phyloP scores from a whole-genome alignment of 225 moss, liverwort and hornwort species.

The Anthoceros angustus region DNA sequence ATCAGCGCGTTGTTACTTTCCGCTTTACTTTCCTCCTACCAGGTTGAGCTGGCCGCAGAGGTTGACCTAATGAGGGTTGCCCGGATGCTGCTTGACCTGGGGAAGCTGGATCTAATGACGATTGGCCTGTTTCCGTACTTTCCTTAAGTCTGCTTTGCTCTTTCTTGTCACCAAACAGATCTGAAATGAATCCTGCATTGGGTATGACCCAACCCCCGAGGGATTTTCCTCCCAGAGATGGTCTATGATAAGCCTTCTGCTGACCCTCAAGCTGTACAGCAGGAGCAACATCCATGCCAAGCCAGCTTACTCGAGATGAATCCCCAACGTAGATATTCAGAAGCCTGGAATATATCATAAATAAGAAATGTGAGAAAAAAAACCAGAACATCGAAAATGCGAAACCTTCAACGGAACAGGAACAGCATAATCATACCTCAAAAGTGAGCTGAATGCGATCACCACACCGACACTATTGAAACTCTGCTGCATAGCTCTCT shows the following conservation, averaged over 20 bases:
- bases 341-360: neutral
- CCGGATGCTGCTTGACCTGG: too few relatives aligned
- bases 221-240: neutral
- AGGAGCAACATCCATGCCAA: slow-evolving; percentile 1
- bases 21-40: neutral
- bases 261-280: neutral
- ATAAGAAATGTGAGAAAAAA: neutral
- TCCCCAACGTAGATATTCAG: slow-evolving; percentile 4
- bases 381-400: neutral
- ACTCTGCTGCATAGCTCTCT: slow-evolving; percentile 76
- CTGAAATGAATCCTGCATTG: neutral
- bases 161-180: slow-evolving; percentile 1
- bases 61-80: too few relatives aligned
- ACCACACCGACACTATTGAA: slow-evolving; percentile 72
- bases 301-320: slow-evolving; percentile 3
- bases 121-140: neutral
- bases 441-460: slow-evolving; percentile 58
- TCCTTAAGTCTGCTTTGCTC: neutral
- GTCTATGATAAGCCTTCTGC: slow-evolving; percentile 1
- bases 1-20: slow-evolving; percentile 2
- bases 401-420: neutral
- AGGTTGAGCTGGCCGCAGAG: neutral
- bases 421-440: slow-evolving; percentile 26
- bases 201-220: neutral
- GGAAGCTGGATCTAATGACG: neutral